Conservation (phyloP, 2,329 filamentous ascomycete genomes). For the Xylaria sp. region DNA sequence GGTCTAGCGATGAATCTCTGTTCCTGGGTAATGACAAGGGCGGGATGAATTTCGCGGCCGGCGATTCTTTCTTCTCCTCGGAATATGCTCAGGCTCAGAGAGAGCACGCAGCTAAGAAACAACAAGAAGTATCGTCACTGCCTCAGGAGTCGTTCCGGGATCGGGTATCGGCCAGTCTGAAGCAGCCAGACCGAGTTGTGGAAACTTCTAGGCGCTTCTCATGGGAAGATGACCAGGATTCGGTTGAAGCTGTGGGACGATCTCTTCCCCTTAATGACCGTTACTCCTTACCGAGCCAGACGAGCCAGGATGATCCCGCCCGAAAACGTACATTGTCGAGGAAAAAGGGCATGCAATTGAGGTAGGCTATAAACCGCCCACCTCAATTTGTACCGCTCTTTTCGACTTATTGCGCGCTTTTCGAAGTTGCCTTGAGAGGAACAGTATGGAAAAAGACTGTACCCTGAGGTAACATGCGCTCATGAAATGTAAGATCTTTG, state of each 20-base stretch:
- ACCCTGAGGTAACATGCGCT: not conserved
- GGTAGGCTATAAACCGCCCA: slow-evolving; percentile 1
- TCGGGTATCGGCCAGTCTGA: not conserved
- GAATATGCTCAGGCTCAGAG: slow-evolving; percentile 38
- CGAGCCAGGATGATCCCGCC: not conserved
- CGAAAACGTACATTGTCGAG: slow-evolving; percentile 16
- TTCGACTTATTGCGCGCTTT: not conserved
- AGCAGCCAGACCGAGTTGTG: not conserved
- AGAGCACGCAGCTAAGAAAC: slow-evolving; percentile 1
- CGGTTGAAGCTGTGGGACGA: not conserved
- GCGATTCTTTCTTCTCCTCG: slow-evolving; percentile 40
- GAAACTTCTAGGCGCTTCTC: too few relatives aligned
- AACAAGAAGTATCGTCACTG: not conserved
- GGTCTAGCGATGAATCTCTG: slow-evolving; percentile 34
- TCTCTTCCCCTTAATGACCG: slow-evolving; percentile 8
- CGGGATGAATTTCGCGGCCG: not conserved
- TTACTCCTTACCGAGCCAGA: slow-evolving; percentile 41
- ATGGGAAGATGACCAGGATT: not conserved
- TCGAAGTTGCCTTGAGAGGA: not conserved
- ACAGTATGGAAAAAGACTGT: not conserved
- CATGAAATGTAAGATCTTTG: not conserved
- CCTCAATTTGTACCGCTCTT: too few relatives aligned
- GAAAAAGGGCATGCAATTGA: slow-evolving; percentile 27
- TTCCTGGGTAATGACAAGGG: slow-evolving; percentile 23
- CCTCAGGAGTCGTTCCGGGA: not conserved